Conservation (phyloP, 345 rosid species). For the Viola odorata region DNA sequence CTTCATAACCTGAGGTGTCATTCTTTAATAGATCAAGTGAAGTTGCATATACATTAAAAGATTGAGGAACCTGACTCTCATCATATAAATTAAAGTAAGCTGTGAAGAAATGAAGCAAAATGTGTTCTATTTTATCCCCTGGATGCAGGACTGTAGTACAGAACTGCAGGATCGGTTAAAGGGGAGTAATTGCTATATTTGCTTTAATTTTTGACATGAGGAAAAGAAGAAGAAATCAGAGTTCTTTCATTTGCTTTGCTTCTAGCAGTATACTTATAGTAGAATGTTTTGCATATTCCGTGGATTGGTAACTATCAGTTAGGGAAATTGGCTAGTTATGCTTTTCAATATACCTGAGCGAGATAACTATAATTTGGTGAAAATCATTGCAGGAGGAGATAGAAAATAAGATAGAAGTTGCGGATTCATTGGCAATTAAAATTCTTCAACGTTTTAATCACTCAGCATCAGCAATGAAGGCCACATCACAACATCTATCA, state of each 20-base stretch:
- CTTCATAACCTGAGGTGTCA: no score
- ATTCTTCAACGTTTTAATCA: conserved; percentile 70
- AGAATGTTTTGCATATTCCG: background rate
- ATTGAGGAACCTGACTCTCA: background rate
- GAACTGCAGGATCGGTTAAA: no score
- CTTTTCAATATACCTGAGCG: background rate
- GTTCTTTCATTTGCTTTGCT: background rate
- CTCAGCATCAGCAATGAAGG: conserved; percentile 71
- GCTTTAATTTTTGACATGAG: no score
- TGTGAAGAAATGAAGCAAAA: no score
- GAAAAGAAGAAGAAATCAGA: no score
- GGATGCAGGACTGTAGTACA: no score
- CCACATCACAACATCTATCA: conserved; percentile 70
- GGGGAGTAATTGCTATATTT: no score
- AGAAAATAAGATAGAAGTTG: conserved; percentile 89
- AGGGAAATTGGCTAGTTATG: background rate
- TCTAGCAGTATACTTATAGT: background rate
- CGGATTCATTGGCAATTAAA: conserved; percentile 85
- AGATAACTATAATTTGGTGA: conserved; percentile 7
- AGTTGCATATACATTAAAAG: background rate
- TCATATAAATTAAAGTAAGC: no score
- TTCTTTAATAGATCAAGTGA: background rate
- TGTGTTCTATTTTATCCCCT: no score
- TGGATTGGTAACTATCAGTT: background rate
- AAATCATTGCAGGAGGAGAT: conserved; percentile 62